Evolutionary conservation across 441 rosid species (phyloP), one percentile per base, ranked within the genome.

Genomic region (Jatropha multifida): DNA sequence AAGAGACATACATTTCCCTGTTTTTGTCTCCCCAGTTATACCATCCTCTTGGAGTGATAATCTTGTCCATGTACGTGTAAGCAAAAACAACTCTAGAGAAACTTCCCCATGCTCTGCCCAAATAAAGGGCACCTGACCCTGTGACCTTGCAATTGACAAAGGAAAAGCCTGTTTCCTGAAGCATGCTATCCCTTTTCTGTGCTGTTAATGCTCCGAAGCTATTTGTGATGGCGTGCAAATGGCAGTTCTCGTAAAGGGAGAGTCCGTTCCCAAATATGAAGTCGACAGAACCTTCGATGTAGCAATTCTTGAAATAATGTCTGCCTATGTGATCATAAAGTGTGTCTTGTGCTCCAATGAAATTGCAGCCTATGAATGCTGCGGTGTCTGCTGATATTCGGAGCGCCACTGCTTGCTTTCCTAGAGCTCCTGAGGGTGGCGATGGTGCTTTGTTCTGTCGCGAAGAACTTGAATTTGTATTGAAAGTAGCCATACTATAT

Each of bases 31-130:
- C 90, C 91, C 89, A 86, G 23, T 88, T 55, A 40, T 85, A 85
- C 92, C 90, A 88, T 55, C 94, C 94, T 67, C 60, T 74, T 0
- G 90, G 88, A 14, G 81, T 65, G 68, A 87, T 78, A 69, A 83
- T 86, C 80, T 73, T 83, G 82, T 89, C 88, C 90, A 85, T 86
- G 82, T 80, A 88, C 41, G 90, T 80, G 74, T 80, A 84, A 18
- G 88, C 86, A 69, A 81, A 90, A n/a, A 77, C 85, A 44, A 87
- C 90, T 77, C 86, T 86, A 13, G 90, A 87, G 80, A 85, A 87
- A 74, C 81, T 76, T 38, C 90, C 94, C 92, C 94, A 87, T 14
- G 94, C 90, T 83, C 94, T 81, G 60, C 92, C 94, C 56, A 87
- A 58, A 77, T 83, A 85, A 27, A 88, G 86, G 3, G 86, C 88